These are phyloP conservation scores for Sphaerostilbella broomeana DNA, from an alignment of 2,329 filamentous ascomycete genomes.

Conservation along the genomic window DNA sequence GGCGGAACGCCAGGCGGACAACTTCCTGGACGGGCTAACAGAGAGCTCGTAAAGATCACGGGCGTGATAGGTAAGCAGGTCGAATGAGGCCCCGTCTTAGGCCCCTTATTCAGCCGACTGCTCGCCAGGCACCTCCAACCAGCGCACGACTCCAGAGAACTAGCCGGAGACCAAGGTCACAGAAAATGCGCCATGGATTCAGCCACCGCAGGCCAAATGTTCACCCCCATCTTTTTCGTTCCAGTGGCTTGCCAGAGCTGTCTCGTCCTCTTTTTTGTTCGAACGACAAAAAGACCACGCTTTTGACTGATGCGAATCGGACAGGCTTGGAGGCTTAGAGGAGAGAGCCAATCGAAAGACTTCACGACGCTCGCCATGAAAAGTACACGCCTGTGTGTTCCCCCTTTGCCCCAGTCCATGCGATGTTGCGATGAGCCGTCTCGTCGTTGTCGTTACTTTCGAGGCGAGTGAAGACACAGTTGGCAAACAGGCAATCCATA, in stretches of 20 bases:
- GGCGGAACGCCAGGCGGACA: slow-evolving; percentile 63
- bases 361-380: slow-evolving; percentile 7
- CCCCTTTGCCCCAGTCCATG: no score
- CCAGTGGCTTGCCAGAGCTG: background rate
- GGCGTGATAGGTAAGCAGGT: background rate
- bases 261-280: slow-evolving; percentile 2
- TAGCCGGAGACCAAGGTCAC: slow-evolving; percentile 6
- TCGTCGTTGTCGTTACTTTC: no score
- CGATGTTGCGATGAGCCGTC: no score
- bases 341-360: slow-evolving; percentile 4
- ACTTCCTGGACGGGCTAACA: slow-evolving; percentile 57
- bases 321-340: background rate
- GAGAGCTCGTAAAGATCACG: background rate
- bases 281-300: background rate
- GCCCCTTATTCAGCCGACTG: background rate
- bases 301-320: background rate
- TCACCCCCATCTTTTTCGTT: slow-evolving; percentile 1
- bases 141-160: background rate
- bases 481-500: no score
- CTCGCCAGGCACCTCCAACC: slow-evolving; percentile 5
- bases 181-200: slow-evolving; percentile 8
- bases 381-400: no score
- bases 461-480: no score
- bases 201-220: slow-evolving; percentile 8
- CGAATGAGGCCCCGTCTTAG: background rate